These are phyloP conservation scores for Fomitopsis betulina DNA, from an alignment of 1,284 basidiomycete genomes.

Conservation along the genomic window DNA sequence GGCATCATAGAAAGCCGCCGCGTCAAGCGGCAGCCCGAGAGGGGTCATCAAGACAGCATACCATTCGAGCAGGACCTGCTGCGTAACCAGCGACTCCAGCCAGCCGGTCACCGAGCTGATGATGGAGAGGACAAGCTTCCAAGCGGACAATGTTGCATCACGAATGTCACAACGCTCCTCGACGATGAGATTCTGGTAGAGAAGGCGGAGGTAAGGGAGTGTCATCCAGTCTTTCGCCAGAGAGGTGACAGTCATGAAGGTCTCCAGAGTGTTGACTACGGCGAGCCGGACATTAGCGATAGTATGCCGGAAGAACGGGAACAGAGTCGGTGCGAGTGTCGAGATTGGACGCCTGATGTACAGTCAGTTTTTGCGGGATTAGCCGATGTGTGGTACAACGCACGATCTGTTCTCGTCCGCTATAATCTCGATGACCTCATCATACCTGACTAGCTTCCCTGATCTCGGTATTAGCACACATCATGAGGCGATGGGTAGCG, in stretches of 20 bases:
- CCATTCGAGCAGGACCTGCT: constrained; percentile 70
- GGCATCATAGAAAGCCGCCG: constrained; percentile 68
- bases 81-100: constrained; percentile 49
- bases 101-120: constrained; percentile 41
- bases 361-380: neutral
- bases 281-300: constrained; percentile 92
- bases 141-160: constrained; percentile 72
- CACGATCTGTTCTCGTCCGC: constrained; percentile 65
- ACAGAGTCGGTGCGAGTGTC: constrained; percentile 82
- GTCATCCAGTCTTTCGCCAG: constrained; percentile 84
- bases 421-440: constrained; percentile 76
- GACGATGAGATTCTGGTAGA: constrained; percentile 94
- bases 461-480: constrained; percentile 4
- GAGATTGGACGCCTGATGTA: constrained; percentile 67
- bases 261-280: constrained; percentile 86
- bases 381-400: constrained; percentile 25
- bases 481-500: constrained; percentile 6
- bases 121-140: constrained; percentile 68
- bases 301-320: constrained; percentile 97
- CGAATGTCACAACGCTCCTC: constrained; percentile 90
- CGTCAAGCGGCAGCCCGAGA: constrained; percentile 78
- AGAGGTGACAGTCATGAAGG: constrained; percentile 78
- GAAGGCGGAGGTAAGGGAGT: constrained; percentile 72
- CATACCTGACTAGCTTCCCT: constrained; percentile 82
- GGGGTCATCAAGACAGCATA: constrained; percentile 90